phyloP scores from a whole-genome alignment of 352 stramenopile species.

The Phytophthora gonapodyides region DNA sequence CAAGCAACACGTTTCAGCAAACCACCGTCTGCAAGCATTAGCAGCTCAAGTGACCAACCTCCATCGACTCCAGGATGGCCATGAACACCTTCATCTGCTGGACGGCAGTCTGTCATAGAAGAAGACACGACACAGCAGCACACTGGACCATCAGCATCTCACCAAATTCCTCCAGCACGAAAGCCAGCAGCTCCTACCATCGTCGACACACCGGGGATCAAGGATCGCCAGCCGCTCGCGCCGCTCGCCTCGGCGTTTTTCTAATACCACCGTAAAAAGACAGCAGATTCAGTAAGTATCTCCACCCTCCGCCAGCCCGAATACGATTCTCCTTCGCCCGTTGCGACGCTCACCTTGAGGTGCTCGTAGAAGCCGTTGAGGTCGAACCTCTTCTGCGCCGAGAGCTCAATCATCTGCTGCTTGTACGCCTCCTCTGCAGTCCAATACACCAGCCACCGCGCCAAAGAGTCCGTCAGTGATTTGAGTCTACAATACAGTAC shows the following conservation, averaged over 20 bases:
- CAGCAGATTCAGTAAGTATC: not conserved
- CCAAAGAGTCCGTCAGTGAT: not conserved
- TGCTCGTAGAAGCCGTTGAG: conserved; percentile 70
- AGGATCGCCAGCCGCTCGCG: conserved; percentile 78
- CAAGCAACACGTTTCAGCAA: not conserved
- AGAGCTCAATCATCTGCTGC: conserved; percentile 76
- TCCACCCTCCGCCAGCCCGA: not conserved
- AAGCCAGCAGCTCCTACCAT: conserved; percentile 51
- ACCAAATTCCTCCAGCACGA: not conserved
- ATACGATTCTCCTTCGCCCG: not conserved
- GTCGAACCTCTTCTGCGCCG: conserved; percentile 71
- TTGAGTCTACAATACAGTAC: not conserved
- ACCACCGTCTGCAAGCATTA: not conserved
- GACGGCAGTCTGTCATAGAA: conserved; percentile 61
- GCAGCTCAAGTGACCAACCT: conserved; percentile 38
- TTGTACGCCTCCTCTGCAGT: conserved; percentile 70
- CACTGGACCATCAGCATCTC: conserved; percentile 1
- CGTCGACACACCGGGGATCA: conserved; percentile 76
- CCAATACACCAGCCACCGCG: not conserved
- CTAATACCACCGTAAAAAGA: conserved; percentile 34
- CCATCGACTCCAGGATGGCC: conserved; percentile 75
- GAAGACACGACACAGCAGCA: conserved; percentile 8
- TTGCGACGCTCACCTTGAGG: conserved; percentile 54
- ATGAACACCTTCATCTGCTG: conserved; percentile 88
- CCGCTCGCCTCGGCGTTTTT: conserved; percentile 80